Evolutionary conservation across 192 early-diverging fungal genomes (phyloP), one percentile per base, ranked within the genome.

Genomic region (Backusella circina): DNA sequence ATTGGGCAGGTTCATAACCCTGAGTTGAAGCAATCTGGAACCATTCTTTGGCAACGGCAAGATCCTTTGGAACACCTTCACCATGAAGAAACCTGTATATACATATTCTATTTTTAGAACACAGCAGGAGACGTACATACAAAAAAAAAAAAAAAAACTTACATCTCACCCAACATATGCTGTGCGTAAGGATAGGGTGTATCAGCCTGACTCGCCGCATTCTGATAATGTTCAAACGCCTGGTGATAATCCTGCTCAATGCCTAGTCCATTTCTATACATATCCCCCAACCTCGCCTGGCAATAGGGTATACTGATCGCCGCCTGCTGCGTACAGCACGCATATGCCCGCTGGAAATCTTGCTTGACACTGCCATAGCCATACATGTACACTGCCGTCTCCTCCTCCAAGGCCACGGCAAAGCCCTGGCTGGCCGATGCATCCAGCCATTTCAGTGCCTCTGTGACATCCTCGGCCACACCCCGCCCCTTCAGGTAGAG

Each of bases 201-300:
- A 67, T 78, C 77, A 33, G 71, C 26, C 41, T 78, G 77, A 30
- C 71, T 76, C 0, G 82, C 80, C 2, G 85, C 82, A 36, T 72
- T 81, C 12, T 75, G 74, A 47, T 80, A 80, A 54, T 77, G 80
- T 15, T 82, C 67, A 30, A 82, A 70, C 9, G 78, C 82, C 38
- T 74, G 68, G 12, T 75, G 71, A 12, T 67, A 67, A 47, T 85
- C 77, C 23, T 76, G 78, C 0, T 68, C 64, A 9, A 80, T 76
- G 33, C 85, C 80, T 38, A 71, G 65, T 0, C 83, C 85, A 21
- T 77, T 70, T 50, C 80, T 65, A 72, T 86, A 86, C 44, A 80
- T 74, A 51, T 75, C 65, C 8, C 80, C 85, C 7, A 86, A 67
- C 26, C 65, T 28, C 1, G 70, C 64, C 32, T 78, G 77, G 35